Conservation (phyloP, 106 monocot species). For the Dendrobium catenatum region DNA sequence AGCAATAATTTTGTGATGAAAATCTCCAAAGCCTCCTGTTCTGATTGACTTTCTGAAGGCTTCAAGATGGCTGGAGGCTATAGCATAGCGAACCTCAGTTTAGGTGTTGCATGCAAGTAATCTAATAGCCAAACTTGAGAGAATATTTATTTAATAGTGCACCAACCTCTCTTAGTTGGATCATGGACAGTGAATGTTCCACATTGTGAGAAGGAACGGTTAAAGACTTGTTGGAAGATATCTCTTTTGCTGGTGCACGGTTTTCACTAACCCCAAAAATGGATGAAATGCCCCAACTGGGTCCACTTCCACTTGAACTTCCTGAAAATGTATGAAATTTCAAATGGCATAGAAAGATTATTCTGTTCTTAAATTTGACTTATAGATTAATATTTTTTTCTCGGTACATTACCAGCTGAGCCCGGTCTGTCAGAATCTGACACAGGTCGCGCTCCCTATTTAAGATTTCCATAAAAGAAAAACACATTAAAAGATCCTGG, state of each 20-base stretch:
- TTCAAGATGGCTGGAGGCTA: slow-evolving; percentile 81
- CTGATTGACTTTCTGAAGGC: slow-evolving; percentile 77
- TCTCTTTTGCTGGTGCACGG: slow-evolving; percentile 48
- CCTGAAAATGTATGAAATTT: slow-evolving; percentile 29
- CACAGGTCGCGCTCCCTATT: slow-evolving; percentile 46
- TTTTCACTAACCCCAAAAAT: slow-evolving; percentile 76
- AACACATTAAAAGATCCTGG: background rate
- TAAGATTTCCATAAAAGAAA: background rate
- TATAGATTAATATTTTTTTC: background rate
- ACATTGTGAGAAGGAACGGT: slow-evolving; percentile 27
- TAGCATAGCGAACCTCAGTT: background rate
- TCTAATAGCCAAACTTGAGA: background rate
- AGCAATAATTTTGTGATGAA: slow-evolving; percentile 73
- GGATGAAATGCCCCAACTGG: slow-evolving; percentile 83
- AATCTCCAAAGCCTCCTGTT: slow-evolving; percentile 80
- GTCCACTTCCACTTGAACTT: slow-evolving; percentile 40
- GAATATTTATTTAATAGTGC: background rate
- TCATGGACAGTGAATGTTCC: slow-evolving; percentile 49
- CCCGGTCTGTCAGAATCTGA: slow-evolving; percentile 56
- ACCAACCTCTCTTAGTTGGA: slow-evolving; percentile 81
- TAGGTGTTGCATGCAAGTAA: background rate
- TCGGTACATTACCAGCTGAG: slow-evolving; percentile 37
- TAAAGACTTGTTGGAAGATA: slow-evolving; percentile 30
- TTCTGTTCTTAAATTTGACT: background rate
- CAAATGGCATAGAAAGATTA: background rate